Percentiles rank a stretch among this genome's conserved stretches.
These are phyloP conservation scores for Cicer pinnatifidum DNA, from an alignment of 306 rosid species.

Conservation along the genomic window DNA sequence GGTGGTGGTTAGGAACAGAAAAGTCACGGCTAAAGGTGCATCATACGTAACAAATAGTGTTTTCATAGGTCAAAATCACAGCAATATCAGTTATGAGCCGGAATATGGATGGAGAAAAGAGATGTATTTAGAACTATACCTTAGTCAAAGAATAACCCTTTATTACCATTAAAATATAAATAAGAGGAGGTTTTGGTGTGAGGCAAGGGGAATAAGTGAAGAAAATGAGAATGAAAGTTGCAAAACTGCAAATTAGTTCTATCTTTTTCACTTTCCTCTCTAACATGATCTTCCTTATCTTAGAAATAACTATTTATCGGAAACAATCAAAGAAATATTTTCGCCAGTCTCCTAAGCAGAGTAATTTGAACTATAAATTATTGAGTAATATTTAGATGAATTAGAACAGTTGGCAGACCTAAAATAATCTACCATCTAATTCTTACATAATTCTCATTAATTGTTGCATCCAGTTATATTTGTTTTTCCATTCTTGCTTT, in stretches of 20 bases:
- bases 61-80: conserved; percentile 12
- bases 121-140: not conserved
- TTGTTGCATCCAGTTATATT: conserved; percentile 16
- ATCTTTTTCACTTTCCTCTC: not conserved
- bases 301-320: not conserved
- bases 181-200: not conserved
- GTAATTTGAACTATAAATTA: not conserved
- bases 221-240: conserved; percentile 8
- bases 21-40: conserved; percentile 15
- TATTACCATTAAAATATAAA: conserved; percentile 9
- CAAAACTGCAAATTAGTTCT: not conserved
- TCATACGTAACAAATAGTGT: conserved; percentile 4
- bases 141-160: conserved; percentile 5
- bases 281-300: conserved; percentile 8
- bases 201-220: not conserved
- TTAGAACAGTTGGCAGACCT: conserved; percentile 6
- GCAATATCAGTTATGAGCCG: conserved; percentile 15
- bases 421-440: conserved; percentile 8
- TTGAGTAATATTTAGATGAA: not conserved
- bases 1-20: conserved; percentile 15
- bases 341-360: not conserved
- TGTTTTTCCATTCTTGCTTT: conserved; percentile 29
- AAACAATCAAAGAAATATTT: not conserved
- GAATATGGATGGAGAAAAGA: not conserved
- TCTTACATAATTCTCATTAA: conserved; percentile 17